phyloP scores from a whole-genome alignment of 2,329 filamentous ascomycete species.

The Pseudopyrenochaeta lycopersici region DNA sequence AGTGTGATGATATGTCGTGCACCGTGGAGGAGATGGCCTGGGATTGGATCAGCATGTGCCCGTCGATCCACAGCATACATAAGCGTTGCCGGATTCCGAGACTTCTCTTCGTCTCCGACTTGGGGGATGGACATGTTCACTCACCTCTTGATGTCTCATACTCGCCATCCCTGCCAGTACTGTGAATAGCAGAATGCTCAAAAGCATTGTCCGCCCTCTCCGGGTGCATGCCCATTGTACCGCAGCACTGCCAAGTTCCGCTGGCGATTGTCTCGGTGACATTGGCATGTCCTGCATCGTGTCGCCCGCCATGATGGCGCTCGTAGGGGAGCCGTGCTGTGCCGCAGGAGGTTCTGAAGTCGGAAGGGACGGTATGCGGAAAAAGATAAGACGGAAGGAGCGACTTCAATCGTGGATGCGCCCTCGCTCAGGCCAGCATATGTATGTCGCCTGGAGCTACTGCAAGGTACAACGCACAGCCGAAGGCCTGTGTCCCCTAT shows the following conservation, averaged over 20 bases:
- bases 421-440: not conserved
- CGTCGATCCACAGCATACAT: not conserved
- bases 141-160: conserved; percentile 29
- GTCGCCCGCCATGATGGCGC: conserved; percentile 30
- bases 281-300: conserved; percentile 33
- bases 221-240: conserved; percentile 40
- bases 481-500: not conserved
- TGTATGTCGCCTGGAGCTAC: not conserved
- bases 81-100: not conserved
- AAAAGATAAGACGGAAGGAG: not conserved
- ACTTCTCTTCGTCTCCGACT: not conserved
- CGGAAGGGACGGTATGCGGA: not conserved
- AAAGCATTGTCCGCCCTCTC: conserved; percentile 37
- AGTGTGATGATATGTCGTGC: conserved; percentile 33
- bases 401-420: not conserved
- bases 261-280: conserved; percentile 34
- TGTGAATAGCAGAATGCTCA: conserved; percentile 27
- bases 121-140: conserved; percentile 2
- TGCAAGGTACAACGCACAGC: not conserved
- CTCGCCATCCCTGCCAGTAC: conserved; percentile 31
- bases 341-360: not conserved
- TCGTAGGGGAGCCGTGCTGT: not conserved
- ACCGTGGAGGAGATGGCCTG: conserved; percentile 39
- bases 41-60: conserved; percentile 8
- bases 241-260: conserved; percentile 35